These are phyloP conservation scores for Lathyrus aphaca DNA, from an alignment of 306 rosid species.

Conservation along the genomic window DNA sequence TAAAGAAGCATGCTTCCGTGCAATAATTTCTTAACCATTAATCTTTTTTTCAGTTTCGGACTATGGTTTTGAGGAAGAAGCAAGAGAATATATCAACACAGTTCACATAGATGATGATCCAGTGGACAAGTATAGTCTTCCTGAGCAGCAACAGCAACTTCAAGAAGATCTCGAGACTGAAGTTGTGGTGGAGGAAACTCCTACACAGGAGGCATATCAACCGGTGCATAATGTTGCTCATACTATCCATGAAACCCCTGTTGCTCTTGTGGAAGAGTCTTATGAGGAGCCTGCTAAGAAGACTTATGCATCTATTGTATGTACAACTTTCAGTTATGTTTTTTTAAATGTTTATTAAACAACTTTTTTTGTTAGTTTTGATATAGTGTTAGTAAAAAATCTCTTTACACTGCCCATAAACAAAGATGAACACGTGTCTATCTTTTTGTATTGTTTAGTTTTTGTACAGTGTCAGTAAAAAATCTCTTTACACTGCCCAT, in stretches of 20 bases:
- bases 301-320: constrained; percentile 92
- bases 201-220: constrained; percentile 58
- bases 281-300: constrained; percentile 76
- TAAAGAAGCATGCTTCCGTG: too few relatives aligned
- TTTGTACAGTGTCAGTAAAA: not conserved
- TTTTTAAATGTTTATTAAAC: not conserved
- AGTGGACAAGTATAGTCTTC: constrained; percentile 81
- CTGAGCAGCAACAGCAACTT: constrained; percentile 73
- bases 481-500: too few relatives aligned
- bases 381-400: not conserved
- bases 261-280: constrained; percentile 61
- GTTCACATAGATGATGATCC: constrained; percentile 84
- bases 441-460: not conserved
- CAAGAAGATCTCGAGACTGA: constrained; percentile 68
- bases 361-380: not conserved
- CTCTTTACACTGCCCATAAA: not conserved
- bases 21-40: too few relatives aligned
- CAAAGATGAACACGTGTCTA: not conserved
- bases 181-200: constrained; percentile 81
- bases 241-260: constrained; percentile 54
- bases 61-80: constrained; percentile 83
- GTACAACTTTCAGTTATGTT: constrained; percentile 31
- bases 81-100: constrained; percentile 69
- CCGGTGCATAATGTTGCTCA: constrained; percentile 52
- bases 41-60: too few relatives aligned